Percentiles rank a stretch among this genome's conserved stretches.
These are phyloP conservation scores for Trichophyton benhamiae DNA, from an alignment of 2,329 filamentous ascomycete species.

Conservation along the genomic window DNA sequence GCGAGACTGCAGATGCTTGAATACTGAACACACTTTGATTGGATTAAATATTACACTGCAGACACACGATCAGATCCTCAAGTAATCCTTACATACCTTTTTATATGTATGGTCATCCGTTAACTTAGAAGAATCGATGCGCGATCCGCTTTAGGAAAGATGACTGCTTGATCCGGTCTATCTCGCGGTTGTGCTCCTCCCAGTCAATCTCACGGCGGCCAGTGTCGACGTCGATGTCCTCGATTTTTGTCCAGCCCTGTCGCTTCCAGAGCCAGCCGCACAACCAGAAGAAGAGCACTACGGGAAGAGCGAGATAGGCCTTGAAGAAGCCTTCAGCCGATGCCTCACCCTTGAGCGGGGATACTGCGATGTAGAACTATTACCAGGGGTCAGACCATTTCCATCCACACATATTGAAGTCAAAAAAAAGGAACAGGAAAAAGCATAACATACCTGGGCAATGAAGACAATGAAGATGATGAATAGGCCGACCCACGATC, in stretches of 20 bases:
- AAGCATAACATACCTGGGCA: conserved; percentile 30
- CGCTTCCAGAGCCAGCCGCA: conserved; percentile 54
- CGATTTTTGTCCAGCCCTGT: conserved; percentile 44
- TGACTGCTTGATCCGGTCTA: conserved; percentile 10
- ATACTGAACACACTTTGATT: neutral
- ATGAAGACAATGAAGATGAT: conserved; percentile 43
- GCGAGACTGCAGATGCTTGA: neutral
- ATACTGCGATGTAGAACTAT: conserved; percentile 21
- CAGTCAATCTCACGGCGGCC: conserved; percentile 54
- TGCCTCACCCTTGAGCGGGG: conserved; percentile 13
- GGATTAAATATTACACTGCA: conserved; percentile 1
- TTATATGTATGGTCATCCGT: neutral
- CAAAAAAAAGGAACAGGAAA: neutral
- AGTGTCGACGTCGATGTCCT: conserved; percentile 54
- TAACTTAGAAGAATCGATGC: conserved; percentile 11
- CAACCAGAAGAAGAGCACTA: conserved; percentile 38
- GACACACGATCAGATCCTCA: neutral
- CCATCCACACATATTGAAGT: no score
- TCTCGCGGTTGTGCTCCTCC: conserved; percentile 45
- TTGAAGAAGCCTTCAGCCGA: conserved; percentile 21
- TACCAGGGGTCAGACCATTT: neutral
- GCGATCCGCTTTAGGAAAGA: conserved; percentile 10
- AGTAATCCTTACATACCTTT: no score
- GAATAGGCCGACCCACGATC: conserved; percentile 48
- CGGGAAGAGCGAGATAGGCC: conserved; percentile 20